phyloP scores from a whole-genome alignment of 164 flowering plant genomes.

The Vitis labrusca region DNA sequence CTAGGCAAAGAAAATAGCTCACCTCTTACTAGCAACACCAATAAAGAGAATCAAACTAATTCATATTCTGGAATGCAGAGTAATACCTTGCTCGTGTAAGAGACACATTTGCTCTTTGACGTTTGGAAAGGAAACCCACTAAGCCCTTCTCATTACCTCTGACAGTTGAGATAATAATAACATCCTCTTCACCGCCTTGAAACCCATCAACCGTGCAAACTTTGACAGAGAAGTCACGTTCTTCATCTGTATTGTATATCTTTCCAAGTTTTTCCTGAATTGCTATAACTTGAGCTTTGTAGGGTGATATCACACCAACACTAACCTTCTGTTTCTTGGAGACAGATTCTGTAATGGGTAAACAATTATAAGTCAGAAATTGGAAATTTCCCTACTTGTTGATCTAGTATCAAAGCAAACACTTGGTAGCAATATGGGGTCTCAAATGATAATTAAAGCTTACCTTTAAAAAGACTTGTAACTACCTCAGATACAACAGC shows the following conservation, averaged over 20 bases:
- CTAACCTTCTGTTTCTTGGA: conserved; percentile 19
- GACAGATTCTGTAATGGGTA: not conserved
- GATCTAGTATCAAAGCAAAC: too few species aligned
- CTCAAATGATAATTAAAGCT: too few species aligned
- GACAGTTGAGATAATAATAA: conserved; percentile 46
- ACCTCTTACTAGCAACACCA: not conserved
- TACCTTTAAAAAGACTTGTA: conserved; percentile 8
- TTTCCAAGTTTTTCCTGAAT: conserved; percentile 28
- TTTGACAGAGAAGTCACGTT: conserved; percentile 16
- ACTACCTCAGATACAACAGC: conserved; percentile 34
- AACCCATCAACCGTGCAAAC: conserved; percentile 44
- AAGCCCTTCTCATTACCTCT: conserved; percentile 32
- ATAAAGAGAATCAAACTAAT: not conserved
- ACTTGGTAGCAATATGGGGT: too few species aligned
- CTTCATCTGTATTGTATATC: not conserved
- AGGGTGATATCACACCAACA: conserved; percentile 46
- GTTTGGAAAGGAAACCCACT: conserved; percentile 42
- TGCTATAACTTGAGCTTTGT: conserved; percentile 40
- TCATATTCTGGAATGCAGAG: not conserved
- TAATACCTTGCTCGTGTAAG: conserved; percentile 50
- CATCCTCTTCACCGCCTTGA: conserved; percentile 51
- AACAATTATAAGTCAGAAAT: too few species aligned
- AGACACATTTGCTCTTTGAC: conserved; percentile 44
- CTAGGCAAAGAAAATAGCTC: conserved; percentile 11
- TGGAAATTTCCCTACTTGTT: too few species aligned